Percentiles rank a stretch among this genome's conserved stretches.
These are phyloP conservation scores for Candida berthetii DNA, from an alignment of 805 yeast species.

Conservation along the genomic window DNA sequence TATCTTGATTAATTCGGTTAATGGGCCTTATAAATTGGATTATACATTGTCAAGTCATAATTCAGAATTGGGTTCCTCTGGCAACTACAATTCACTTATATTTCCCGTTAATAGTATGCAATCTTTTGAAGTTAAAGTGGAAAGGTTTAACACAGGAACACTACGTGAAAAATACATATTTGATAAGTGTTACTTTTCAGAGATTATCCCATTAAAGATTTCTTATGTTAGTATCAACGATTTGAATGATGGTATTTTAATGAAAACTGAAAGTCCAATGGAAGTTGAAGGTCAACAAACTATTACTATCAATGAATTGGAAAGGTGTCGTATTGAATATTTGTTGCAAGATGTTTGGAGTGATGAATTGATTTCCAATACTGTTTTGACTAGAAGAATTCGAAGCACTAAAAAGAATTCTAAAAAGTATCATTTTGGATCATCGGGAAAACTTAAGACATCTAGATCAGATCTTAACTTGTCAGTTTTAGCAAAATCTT, in stretches of 20 bases:
- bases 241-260: conserved; percentile 3
- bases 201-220: conserved; percentile 17
- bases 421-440: not conserved
- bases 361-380: conserved; percentile 16
- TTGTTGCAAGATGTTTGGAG: conserved; percentile 26
- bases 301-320: conserved; percentile 8
- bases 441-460: not conserved
- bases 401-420: not conserved
- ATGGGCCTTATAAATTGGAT: conserved; percentile 28
- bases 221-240: conserved; percentile 5
- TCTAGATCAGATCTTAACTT: not conserved
- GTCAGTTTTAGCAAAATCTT: not conserved
- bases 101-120: conserved; percentile 11
- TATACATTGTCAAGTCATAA: conserved; percentile 16
- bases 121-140: conserved; percentile 16
- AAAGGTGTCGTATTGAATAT: conserved; percentile 20
- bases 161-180: conserved; percentile 5
- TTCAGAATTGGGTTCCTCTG: conserved; percentile 10
- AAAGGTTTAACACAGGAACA: conserved; percentile 4
- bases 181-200: conserved; percentile 18
- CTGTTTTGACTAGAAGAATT: not conserved
- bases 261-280: not conserved
- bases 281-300: conserved; percentile 3
- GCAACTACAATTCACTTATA: conserved; percentile 14
- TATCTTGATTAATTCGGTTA: conserved; percentile 21